Percentiles rank a stretch among this genome's conserved stretches.
Evolutionary conservation across 768 basidiomycete genomes (phyloP).

Genomic region (Calocybe gangraenosa): DNA sequence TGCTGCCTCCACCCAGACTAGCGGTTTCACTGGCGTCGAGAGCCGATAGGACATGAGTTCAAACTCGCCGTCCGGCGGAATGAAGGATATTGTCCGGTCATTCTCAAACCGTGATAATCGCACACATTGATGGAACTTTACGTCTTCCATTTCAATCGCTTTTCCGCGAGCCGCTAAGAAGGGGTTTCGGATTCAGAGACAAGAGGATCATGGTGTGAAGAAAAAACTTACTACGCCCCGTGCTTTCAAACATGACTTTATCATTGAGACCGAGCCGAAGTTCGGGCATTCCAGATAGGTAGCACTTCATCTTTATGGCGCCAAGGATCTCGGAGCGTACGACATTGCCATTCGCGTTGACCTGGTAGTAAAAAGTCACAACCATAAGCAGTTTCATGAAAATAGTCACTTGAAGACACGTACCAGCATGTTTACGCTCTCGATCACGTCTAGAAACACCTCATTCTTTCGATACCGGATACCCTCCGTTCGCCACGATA

Average conservation of each 20-base stretch:
- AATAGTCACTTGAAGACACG: conserved; percentile 23
- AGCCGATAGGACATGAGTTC: conserved; percentile 98
- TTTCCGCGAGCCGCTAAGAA: conserved; percentile 82
- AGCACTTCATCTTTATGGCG: conserved; percentile 99
- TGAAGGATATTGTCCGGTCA: conserved; percentile 98
- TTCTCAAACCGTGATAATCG: conserved; percentile 96
- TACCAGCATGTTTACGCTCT: conserved; percentile 94
- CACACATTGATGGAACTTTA: conserved; percentile 99
- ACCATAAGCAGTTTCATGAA: not conserved
- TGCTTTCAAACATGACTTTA: conserved; percentile 99
- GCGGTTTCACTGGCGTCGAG: conserved; percentile 92
- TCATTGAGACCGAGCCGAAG: conserved; percentile 93
- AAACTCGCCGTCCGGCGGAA: conserved; percentile 98
- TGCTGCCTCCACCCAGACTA: conserved; percentile 96
- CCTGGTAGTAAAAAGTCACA: conserved; percentile 48
- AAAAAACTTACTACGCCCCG: conserved; percentile 76
- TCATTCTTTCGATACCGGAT: conserved; percentile 98
- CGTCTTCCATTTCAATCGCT: conserved; percentile 99
- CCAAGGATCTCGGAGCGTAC: conserved; percentile 96
- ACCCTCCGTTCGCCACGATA: conserved; percentile 97
- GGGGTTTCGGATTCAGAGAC: not conserved
- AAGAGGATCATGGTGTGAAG: not conserved
- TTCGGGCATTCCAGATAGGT: conserved; percentile 99
- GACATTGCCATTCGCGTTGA: conserved; percentile 95
- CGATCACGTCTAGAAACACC: conserved; percentile 97